Percentiles rank a stretch among this genome's conserved stretches.
Conservation (phyloP, 352 stramenopile species). For the Ophiocytium majus region DNA sequence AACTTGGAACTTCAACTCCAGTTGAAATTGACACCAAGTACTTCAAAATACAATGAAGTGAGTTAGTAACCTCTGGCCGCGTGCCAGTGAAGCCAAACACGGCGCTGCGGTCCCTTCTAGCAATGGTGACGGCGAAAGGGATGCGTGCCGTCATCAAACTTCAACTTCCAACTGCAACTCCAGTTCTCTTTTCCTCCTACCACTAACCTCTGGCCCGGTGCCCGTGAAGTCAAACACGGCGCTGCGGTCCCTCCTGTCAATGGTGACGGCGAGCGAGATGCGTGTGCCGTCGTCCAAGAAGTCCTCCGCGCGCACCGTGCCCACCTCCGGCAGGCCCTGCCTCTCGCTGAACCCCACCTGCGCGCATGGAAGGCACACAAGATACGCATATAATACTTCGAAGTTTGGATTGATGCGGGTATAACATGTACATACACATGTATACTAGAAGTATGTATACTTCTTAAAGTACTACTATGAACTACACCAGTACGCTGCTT, state of each 20-base stretch:
- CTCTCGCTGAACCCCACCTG: constrained; percentile 13
- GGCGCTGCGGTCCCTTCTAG: constrained; percentile 77
- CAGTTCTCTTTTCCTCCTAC: no score
- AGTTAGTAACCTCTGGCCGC: constrained; percentile 17
- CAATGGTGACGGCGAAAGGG: constrained; percentile 90
- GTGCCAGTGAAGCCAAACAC: constrained; percentile 92
- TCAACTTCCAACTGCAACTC: no score
- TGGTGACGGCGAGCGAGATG: constrained; percentile 91
- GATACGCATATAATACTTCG: no score
- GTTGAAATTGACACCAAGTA: no score
- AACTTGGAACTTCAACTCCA: neutral
- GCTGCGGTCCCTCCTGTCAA: constrained; percentile 80
- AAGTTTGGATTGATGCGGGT: no score
- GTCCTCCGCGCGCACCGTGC: constrained; percentile 85
- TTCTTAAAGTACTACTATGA: no score
- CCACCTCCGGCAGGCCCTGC: constrained; percentile 66
- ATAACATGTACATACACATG: no score
- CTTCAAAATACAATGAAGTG: no score
- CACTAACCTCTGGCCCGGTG: constrained; percentile 34
- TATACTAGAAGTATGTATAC: no score
- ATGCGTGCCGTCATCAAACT: no score
- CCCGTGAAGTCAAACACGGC: constrained; percentile 91
- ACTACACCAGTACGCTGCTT: no score
- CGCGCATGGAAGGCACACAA: no score
- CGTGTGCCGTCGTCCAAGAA: constrained; percentile 98